Conservation (phyloP, 441 rosid genomes). For the Daphne laureola region DNA sequence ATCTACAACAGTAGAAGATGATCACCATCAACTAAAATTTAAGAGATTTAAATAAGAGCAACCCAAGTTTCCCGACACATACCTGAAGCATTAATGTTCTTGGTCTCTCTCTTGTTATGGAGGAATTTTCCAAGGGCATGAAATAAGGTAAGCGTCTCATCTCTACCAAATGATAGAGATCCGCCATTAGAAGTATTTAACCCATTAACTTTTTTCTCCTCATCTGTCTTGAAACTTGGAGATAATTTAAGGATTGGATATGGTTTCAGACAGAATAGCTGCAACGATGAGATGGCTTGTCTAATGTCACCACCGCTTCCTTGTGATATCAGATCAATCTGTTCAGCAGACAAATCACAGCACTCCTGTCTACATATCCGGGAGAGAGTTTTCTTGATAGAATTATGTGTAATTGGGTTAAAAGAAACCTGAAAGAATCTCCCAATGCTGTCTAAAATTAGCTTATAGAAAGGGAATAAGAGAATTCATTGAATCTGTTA, state of each 20-base stretch:
- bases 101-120: conserved; percentile 83
- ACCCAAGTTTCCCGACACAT: conserved; percentile 8
- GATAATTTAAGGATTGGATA: conserved; percentile 24
- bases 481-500: conserved; percentile 15
- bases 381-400: conserved; percentile 62
- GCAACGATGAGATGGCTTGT: conserved; percentile 82
- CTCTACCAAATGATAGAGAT: conserved; percentile 55
- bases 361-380: conserved; percentile 74
- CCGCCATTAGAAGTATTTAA: conserved; percentile 26
- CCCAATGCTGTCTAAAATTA: conserved; percentile 20
- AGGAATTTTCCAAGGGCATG: conserved; percentile 96
- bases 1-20: conserved; percentile 24
- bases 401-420: conserved; percentile 73
- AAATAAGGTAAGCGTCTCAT: conserved; percentile 79
- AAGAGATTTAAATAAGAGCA: background rate
- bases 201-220: conserved; percentile 25
- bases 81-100: conserved; percentile 35
- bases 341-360: conserved; percentile 41
- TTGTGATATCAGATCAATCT: conserved; percentile 66
- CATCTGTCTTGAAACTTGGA: conserved; percentile 15
- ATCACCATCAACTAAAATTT: background rate
- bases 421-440: conserved; percentile 56
- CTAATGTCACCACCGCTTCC: conserved; percentile 94
- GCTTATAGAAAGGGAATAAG: conserved; percentile 8
- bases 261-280: conserved; percentile 56